Evolutionary conservation across 1,139 yeast genomes (phyloP).

Genomic region (Meyerozyma smithsonii): DNA sequence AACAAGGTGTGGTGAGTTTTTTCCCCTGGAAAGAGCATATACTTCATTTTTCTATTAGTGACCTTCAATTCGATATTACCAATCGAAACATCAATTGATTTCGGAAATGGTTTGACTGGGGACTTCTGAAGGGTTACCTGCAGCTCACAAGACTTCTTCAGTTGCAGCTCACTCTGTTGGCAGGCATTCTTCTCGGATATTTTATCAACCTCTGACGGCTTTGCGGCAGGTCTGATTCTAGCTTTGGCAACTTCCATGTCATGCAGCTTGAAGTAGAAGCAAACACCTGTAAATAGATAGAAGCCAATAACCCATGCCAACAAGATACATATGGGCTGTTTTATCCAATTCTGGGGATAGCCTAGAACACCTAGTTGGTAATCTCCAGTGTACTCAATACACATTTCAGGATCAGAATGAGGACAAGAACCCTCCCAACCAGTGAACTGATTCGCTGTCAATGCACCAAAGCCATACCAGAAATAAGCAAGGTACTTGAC

Average conservation of each 20-base stretch:
- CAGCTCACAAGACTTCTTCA: background rate
- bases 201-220: constrained; percentile 5
- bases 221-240: constrained; percentile 16
- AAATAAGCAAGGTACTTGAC: constrained; percentile 67
- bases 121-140: background rate
- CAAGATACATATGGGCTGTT: constrained; percentile 58
- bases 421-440: constrained; percentile 58
- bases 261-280: constrained; percentile 43
- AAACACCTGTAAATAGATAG: constrained; percentile 42
- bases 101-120: background rate
- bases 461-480: constrained; percentile 76
- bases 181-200: background rate
- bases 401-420: constrained; percentile 19
- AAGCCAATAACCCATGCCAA: constrained; percentile 59
- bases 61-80: constrained; percentile 1
- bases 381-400: constrained; percentile 48
- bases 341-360: constrained; percentile 60
- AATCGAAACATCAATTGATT: background rate
- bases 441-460: constrained; percentile 61
- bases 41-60: background rate
- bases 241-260: constrained; percentile 52
- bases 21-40: background rate
- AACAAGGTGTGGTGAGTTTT: constrained; percentile 26
- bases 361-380: constrained; percentile 57
- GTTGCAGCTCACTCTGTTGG: background rate